Evolutionary conservation across 768 basidiomycete species (phyloP).

Genomic region (Russula compacta): DNA sequence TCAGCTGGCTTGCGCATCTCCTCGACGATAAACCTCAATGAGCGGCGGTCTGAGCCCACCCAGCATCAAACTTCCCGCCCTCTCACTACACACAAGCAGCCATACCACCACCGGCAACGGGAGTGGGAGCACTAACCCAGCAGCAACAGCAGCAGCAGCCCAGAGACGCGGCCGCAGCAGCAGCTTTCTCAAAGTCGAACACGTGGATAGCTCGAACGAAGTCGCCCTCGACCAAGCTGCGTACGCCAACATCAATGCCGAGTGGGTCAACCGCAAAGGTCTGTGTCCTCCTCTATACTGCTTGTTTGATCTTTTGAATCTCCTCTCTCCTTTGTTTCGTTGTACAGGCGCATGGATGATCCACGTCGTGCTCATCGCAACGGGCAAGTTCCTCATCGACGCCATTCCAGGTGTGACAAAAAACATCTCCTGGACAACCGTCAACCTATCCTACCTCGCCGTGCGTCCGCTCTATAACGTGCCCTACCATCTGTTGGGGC

Average conservation of each 20-base stretch:
- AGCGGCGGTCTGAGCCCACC: slow-evolving; percentile 8
- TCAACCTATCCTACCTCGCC: slow-evolving; percentile 83
- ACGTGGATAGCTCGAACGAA: slow-evolving; percentile 65
- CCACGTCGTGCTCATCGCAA: slow-evolving; percentile 84
- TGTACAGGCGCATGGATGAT: slow-evolving; percentile 91
- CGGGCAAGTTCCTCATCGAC: slow-evolving; percentile 89
- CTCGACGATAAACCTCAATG: not conserved
- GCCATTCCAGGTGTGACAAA: slow-evolving; percentile 90
- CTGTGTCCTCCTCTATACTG: slow-evolving; percentile 9
- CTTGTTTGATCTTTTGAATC: not conserved
- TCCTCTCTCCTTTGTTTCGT: not conserved
- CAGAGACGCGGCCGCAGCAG: slow-evolving; percentile 46
- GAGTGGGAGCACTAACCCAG: not conserved
- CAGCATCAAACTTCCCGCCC: slow-evolving; percentile 11
- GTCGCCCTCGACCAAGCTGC: slow-evolving; percentile 71
- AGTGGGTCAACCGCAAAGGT: slow-evolving; percentile 96
- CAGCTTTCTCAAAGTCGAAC: slow-evolving; percentile 80
- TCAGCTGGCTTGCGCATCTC: no score
- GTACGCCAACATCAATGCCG: slow-evolving; percentile 78
- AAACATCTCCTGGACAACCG: slow-evolving; percentile 91
- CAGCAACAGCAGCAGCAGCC: not conserved
- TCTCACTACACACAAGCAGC: not conserved
- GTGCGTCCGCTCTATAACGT: slow-evolving; percentile 39
- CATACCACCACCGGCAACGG: no score
- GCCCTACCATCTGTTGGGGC: not conserved